Conservation (phyloP, 257 asterid genomes). For the Parsonsia alboflavescens region DNA sequence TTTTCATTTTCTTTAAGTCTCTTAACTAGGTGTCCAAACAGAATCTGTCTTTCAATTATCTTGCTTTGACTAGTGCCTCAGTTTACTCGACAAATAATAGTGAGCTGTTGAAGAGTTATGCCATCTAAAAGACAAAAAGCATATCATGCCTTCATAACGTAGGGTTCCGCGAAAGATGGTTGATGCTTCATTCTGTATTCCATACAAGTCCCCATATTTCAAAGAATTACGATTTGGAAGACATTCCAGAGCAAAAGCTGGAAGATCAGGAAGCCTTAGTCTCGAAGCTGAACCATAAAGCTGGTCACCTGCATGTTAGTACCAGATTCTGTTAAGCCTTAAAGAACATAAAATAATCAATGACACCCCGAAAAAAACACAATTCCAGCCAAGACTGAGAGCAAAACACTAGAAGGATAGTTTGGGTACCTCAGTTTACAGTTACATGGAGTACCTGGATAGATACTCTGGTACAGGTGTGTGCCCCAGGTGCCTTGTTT, state of each 20-base stretch:
- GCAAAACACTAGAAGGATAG: neutral
- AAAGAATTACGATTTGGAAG: conserved; percentile 92
- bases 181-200: conserved; percentile 73
- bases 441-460: too few relatives aligned
- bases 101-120: neutral
- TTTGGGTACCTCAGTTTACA: too few relatives aligned
- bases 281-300: conserved; percentile 84
- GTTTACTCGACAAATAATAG: neutral
- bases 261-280: conserved; percentile 66
- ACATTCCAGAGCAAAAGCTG: conserved; percentile 94
- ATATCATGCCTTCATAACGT: conserved; percentile 74
- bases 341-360: neutral
- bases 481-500: too few relatives aligned
- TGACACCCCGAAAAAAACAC: neutral
- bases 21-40: neutral
- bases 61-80: neutral
- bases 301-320: conserved; percentile 54
- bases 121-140: conserved; percentile 4
- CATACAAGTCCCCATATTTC: conserved; percentile 78
- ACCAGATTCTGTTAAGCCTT: conserved; percentile 8
- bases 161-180: conserved; percentile 92
- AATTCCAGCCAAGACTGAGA: neutral
- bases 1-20: neutral
- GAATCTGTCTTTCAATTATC: neutral
- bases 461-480: too few relatives aligned